Percentiles rank a stretch among this genome's conserved stretches.
phyloP scores from a whole-genome alignment of 148 eudicot genomes.

The Chenopodium quinoa region DNA sequence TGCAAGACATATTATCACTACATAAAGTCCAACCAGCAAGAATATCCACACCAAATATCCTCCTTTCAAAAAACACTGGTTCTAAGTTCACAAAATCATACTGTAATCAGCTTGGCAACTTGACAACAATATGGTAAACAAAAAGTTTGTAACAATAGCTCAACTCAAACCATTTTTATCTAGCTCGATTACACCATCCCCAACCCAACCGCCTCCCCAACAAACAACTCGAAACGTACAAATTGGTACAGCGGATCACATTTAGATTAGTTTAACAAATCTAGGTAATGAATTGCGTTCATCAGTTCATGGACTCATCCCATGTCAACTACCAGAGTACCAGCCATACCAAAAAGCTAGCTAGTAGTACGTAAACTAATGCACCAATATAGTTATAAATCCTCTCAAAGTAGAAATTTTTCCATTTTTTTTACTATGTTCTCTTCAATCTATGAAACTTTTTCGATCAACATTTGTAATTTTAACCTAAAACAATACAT shows the following conservation, averaged over 20 bases:
- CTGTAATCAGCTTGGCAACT: background rate
- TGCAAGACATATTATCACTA: background rate
- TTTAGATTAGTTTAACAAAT: background rate
- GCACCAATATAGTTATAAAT: background rate
- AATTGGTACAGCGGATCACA: background rate
- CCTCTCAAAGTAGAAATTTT: no score
- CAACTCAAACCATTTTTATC: background rate
- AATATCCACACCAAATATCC: background rate
- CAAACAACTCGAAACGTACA: background rate
- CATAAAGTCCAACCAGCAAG: background rate
- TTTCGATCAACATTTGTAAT: background rate
- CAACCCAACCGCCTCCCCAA: background rate
- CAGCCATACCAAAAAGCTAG: no score
- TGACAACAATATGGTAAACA: background rate
- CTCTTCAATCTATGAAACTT: background rate
- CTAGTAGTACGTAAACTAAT: no score
- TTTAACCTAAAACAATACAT: no score
- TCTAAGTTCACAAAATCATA: background rate
- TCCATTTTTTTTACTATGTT: background rate
- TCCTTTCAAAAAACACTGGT: background rate
- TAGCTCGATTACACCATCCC: no score
- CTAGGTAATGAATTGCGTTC: background rate
- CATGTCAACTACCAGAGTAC: no score
- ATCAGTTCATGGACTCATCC: background rate
- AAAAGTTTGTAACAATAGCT: background rate